Conservation (phyloP, 208 protist species). For the Trypanosoma lewisi region DNA sequence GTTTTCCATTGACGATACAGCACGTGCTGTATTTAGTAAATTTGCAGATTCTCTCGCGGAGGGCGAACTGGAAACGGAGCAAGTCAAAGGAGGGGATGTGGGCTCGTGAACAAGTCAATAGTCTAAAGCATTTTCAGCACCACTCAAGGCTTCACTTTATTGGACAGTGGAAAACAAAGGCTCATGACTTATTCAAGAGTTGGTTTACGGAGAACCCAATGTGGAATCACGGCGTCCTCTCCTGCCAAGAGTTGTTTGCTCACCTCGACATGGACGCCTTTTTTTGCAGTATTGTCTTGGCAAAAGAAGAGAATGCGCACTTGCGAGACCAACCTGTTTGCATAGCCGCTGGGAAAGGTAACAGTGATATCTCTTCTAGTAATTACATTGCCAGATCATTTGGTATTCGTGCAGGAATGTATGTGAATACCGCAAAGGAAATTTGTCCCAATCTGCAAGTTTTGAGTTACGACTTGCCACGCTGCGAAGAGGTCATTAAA, state of each 20-base stretch:
- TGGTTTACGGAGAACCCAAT: constrained; percentile 57
- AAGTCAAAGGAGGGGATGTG: neutral
- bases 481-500: constrained; percentile 58
- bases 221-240: constrained; percentile 69
- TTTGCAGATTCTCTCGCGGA: constrained; percentile 33
- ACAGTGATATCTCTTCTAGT: constrained; percentile 91
- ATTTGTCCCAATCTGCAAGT: constrained; percentile 86
- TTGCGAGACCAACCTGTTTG: constrained; percentile 77
- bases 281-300: constrained; percentile 90
- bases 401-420: constrained; percentile 92
- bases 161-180: constrained; percentile 86
- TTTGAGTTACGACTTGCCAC: constrained; percentile 89
- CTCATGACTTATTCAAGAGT: constrained; percentile 63
- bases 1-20: constrained; percentile 36
- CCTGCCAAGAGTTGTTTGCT: constrained; percentile 57
- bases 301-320: constrained; percentile 77
- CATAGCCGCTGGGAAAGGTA: constrained; percentile 78
- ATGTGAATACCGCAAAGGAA: constrained; percentile 75
- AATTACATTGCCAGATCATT: constrained; percentile 90
- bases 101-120: constrained; percentile 64
- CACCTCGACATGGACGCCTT: constrained; percentile 96
- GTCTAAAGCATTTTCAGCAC: constrained; percentile 83
- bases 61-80: constrained; percentile 18
- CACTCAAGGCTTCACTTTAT: constrained; percentile 93
- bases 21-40: constrained; percentile 27